Base-by-base conservation (phyloP, 73 alveolate species). In the Tetrahymena borealis region DNA sequence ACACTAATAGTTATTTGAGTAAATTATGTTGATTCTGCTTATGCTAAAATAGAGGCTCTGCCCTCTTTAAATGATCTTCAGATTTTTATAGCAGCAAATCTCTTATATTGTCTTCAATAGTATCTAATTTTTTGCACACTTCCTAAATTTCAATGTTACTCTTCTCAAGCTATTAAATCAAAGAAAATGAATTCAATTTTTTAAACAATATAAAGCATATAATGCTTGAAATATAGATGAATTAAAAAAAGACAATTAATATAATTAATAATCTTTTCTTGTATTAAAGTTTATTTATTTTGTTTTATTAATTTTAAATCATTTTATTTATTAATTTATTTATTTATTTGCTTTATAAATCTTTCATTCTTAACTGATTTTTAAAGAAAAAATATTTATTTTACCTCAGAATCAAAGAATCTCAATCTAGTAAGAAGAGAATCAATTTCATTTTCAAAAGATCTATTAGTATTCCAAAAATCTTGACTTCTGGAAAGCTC, bases 1-100 rank as follows among this genome's bases (percentile, higher is more conserved):
- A 40, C 36, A 40, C 43, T 40, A 93, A 41, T 39, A 79, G 90
- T 12, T 90, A 42, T 60, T 93, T 93, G 11, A 93, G 28, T 18
- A 93, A 78, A 40, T 90, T 79, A 39, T 93, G 91, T 11, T 93
- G 38, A 18, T 90, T 79, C 20, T 93, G 35, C 38, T 93, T 93
- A 39, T 93, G 90, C 91, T 91, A 91, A 40, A 93, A 93, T 39
- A 93, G 78, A n/a, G 95, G 95, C 39, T 93, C 95, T 11, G 95
- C 95, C 32, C 93, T 93, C 39, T 39, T 79, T 15, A 93, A 93
- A 85, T 93, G 60, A 90, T 93, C 95, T 60, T 93, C 93, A 32
- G 91, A 90, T 40, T 93, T 93, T 8, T 91, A 39, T 6, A 93
- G 35, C 33, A 93, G 32, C 4, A 93, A 28, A 40, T 93, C 95